Evolutionary conservation across 116 monocot genomes (phyloP).

Genomic region (Thalassia testudinum): DNA sequence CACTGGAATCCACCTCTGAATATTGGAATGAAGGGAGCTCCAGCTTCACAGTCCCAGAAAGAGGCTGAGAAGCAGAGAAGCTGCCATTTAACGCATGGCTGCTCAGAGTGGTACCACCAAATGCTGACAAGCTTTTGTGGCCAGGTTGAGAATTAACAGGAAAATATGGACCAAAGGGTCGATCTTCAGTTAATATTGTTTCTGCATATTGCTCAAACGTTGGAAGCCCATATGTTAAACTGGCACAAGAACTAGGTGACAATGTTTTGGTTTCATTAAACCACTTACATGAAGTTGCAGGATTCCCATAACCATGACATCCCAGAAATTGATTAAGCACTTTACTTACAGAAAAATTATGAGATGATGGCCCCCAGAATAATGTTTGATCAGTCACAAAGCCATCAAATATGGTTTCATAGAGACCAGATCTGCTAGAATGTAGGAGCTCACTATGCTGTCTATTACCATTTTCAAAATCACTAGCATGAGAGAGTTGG

Average conservation of each 20-base stretch:
- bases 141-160: constrained; percentile 17
- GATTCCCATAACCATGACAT: constrained; percentile 8
- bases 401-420: constrained; percentile 8
- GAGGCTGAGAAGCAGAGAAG: constrained; percentile 41
- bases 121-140: constrained; percentile 5
- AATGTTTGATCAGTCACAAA: constrained; percentile 3
- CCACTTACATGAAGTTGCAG: constrained; percentile 6
- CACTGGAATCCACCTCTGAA: constrained; percentile 17
- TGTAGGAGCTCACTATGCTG: constrained; percentile 4
- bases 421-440: constrained; percentile 4
- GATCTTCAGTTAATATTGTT: constrained; percentile 1
- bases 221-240: constrained; percentile 2
- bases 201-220: constrained; percentile 10
- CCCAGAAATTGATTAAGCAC: constrained; percentile 13
- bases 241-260: constrained; percentile 3
- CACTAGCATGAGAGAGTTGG: constrained; percentile 1
- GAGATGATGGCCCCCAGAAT: constrained; percentile 10
- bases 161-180: constrained; percentile 4
- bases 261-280: constrained; percentile 8
- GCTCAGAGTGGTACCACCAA: constrained; percentile 8
- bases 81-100: constrained; percentile 45
- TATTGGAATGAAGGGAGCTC: constrained; percentile 96
- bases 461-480: constrained; percentile 6
- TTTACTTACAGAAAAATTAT: constrained; percentile 5
- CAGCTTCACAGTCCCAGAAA: constrained; percentile 30